These are phyloP conservation scores for Stemphylium beticola DNA, from an alignment of 2,329 filamentous ascomycete genomes.

Conservation along the genomic window DNA sequence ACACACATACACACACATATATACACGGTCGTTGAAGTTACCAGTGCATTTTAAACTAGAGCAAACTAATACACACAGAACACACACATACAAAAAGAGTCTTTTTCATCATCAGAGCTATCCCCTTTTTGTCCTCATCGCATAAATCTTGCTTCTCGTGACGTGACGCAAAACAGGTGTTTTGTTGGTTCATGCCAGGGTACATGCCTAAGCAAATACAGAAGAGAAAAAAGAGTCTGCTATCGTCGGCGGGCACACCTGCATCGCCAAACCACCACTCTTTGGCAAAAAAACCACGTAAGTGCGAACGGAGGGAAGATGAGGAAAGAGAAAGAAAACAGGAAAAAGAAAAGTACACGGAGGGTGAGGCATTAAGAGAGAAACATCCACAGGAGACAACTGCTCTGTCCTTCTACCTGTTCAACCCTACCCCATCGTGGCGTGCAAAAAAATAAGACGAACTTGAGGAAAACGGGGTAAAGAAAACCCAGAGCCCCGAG, in stretches of 20 bases:
- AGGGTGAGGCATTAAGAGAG: constrained; percentile 8
- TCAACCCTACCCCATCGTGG: constrained; percentile 4
- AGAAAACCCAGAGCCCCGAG: constrained; percentile 17
- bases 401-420: constrained; percentile 15
- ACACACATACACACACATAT: background rate
- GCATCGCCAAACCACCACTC: constrained; percentile 15
- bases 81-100: constrained; percentile 10
- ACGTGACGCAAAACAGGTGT: constrained; percentile 7
- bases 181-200: background rate
- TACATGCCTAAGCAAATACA: constrained; percentile 36
- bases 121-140: constrained; percentile 12
- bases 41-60: constrained; percentile 35
- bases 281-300: background rate
- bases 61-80: constrained; percentile 39
- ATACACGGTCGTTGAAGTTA: constrained; percentile 20
- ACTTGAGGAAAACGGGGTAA: constrained; percentile 14
- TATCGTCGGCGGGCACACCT: constrained; percentile 7
- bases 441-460: constrained; percentile 21
- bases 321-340: constrained; percentile 1
- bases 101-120: constrained; percentile 7
- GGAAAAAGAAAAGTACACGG: constrained; percentile 17
- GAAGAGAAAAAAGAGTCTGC: background rate
- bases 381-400: constrained; percentile 14
- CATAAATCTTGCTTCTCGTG: constrained; percentile 30
- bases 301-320: constrained; percentile 10